Evolutionary conservation across 2,329 filamentous ascomycete genomes (phyloP).

Genomic region (Stagonosporopsis tanaceti): DNA sequence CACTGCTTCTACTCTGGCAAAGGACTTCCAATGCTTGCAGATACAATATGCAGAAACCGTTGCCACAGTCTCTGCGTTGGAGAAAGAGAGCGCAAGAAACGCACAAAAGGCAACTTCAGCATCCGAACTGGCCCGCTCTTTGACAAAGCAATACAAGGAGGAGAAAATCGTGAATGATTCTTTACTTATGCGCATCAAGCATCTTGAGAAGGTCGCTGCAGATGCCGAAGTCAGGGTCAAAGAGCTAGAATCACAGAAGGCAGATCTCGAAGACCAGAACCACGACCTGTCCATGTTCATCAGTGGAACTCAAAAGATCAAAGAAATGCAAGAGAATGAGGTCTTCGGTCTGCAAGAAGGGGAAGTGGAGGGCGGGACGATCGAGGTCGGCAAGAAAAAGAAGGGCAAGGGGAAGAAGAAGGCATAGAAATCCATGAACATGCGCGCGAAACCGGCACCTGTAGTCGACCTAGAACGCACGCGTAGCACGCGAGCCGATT

Average conservation of each 20-base stretch:
- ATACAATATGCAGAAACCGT: slow-evolving; percentile 59
- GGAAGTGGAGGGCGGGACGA: slow-evolving; percentile 58
- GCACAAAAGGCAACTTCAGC: slow-evolving; percentile 70
- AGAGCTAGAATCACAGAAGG: slow-evolving; percentile 62
- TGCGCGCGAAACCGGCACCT: too few relatives aligned
- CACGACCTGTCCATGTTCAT: slow-evolving; percentile 89
- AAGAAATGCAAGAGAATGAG: slow-evolving; percentile 72
- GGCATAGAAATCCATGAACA: slow-evolving; percentile 2
- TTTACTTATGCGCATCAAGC: slow-evolving; percentile 81
- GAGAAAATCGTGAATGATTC: slow-evolving; percentile 86
- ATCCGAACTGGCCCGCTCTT: slow-evolving; percentile 75
- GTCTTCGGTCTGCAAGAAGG: slow-evolving; percentile 72
- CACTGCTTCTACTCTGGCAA: slow-evolving; percentile 59
- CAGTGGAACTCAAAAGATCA: slow-evolving; percentile 80
- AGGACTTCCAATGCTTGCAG: slow-evolving; percentile 63
- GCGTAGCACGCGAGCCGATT: background rate
- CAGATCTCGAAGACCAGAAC: slow-evolving; percentile 84
- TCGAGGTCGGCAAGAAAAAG: slow-evolving; percentile 44
- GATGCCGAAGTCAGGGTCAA: slow-evolving; percentile 60
- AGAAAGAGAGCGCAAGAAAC: slow-evolving; percentile 71
- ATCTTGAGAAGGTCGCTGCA: slow-evolving; percentile 67
- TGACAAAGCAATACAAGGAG: slow-evolving; percentile 80
- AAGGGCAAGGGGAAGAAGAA: slow-evolving; percentile 40
- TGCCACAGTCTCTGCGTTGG: slow-evolving; percentile 71
- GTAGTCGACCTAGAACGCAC: background rate